phyloP scores from a whole-genome alignment of 2,329 filamentous ascomycete genomes.

The Botrytis galanthina region DNA sequence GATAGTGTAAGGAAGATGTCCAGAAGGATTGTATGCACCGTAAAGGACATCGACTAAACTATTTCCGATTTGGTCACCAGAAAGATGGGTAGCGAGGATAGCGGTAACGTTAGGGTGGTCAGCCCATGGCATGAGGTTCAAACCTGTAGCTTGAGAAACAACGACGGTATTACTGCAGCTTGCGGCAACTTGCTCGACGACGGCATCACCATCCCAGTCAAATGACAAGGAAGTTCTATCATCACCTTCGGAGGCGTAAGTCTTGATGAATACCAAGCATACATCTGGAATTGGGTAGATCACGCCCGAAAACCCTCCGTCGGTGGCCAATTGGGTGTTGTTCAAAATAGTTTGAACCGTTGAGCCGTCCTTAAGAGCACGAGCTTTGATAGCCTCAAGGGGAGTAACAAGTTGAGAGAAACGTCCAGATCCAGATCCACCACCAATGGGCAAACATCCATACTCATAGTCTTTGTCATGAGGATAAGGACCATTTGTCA shows the following conservation, averaged over 20 bases:
- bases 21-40: slow-evolving; percentile 54
- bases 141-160: slow-evolving; percentile 62
- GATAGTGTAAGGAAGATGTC: slow-evolving; percentile 63
- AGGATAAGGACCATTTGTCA: slow-evolving; percentile 43
- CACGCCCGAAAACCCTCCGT: slow-evolving; percentile 19
- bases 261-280: slow-evolving; percentile 66
- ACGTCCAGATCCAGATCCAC: slow-evolving; percentile 49
- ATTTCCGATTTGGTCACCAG: slow-evolving; percentile 60
- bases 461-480: slow-evolving; percentile 42
- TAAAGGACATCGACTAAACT: slow-evolving; percentile 60
- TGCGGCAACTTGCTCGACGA: slow-evolving; percentile 47
- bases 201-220: slow-evolving; percentile 27
- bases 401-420: slow-evolving; percentile 49
- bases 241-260: slow-evolving; percentile 69
- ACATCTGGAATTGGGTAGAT: slow-evolving; percentile 55
- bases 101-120: slow-evolving; percentile 60
- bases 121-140: slow-evolving; percentile 60
- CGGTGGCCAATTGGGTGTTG: slow-evolving; percentile 41
- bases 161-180: slow-evolving; percentile 59
- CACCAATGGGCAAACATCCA: slow-evolving; percentile 43
- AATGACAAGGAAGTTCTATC: slow-evolving; percentile 46
- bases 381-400: slow-evolving; percentile 50
- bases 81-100: slow-evolving; percentile 57
- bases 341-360: slow-evolving; percentile 53
- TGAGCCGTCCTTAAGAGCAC: slow-evolving; percentile 46